A percentile compares a stretch with the other conserved stretches of the same genome.
Conservation (phyloP, 495 filamentous ascomycete genomes). For the Penicillium angulare region DNA sequence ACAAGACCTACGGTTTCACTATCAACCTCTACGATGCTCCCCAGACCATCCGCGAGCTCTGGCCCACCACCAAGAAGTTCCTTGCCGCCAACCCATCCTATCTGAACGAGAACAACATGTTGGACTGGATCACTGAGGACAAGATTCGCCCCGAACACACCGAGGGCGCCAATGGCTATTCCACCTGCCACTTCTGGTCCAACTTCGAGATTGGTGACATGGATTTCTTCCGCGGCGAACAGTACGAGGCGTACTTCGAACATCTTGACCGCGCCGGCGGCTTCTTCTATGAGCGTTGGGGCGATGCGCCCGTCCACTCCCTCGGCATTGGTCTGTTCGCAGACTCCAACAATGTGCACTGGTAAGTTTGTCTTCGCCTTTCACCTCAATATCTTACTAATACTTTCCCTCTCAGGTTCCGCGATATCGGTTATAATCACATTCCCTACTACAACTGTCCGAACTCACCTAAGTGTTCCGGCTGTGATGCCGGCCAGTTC, state of each 20-base stretch:
- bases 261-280: constrained; percentile 91
- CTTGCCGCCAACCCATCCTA: constrained; percentile 80
- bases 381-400: constrained; percentile 9
- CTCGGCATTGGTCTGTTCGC: constrained; percentile 94
- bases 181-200: constrained; percentile 99
- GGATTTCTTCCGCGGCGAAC: constrained; percentile 87
- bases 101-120: constrained; percentile 77
- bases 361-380: constrained; percentile 56
- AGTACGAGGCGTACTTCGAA: constrained; percentile 94
- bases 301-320: constrained; percentile 95
- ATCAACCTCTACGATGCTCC: constrained; percentile 96
- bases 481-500: constrained; percentile 80
- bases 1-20: constrained; percentile 98
- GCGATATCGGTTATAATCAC: constrained; percentile 98
- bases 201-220: constrained; percentile 99
- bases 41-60: constrained; percentile 80
- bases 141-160: constrained; percentile 76
- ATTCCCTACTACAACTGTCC: constrained; percentile 99
- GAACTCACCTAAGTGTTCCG: constrained; percentile 89
- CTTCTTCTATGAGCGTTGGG: constrained; percentile 99
- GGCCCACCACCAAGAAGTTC: constrained; percentile 92
- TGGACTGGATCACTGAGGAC: constrained; percentile 81
- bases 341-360: constrained; percentile 87
- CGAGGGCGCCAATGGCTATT: constrained; percentile 80
- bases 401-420: constrained; percentile 67